A percentile compares a stretch with the other conserved stretches of the same genome.
These are phyloP conservation scores for Termitomyces sp. DNA, from an alignment of 1,284 basidiomycete species.

Conservation along the genomic window DNA sequence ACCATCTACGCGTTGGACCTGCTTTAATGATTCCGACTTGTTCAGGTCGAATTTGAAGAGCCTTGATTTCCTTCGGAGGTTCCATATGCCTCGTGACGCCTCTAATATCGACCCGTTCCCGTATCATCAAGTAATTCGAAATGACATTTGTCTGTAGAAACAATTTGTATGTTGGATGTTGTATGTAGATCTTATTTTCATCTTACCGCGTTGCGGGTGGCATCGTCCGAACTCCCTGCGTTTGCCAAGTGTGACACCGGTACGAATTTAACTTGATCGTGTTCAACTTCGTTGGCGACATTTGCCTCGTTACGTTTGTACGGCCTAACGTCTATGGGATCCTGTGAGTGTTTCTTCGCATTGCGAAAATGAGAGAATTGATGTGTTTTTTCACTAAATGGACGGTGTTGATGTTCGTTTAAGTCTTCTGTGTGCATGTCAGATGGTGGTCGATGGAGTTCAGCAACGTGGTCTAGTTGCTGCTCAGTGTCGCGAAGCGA, in stretches of 20 bases:
- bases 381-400: not conserved
- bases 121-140: slow-evolving; percentile 35
- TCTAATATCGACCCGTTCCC: slow-evolving; percentile 71
- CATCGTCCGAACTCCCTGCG: not conserved
- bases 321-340: not conserved
- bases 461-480: slow-evolving; percentile 37
- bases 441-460: slow-evolving; percentile 25
- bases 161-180: no score
- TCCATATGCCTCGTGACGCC: slow-evolving; percentile 56
- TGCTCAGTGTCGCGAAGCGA: slow-evolving; percentile 32
- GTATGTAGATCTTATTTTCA: not conserved
- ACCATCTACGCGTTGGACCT: slow-evolving; percentile 51
- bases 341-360: not conserved
- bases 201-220: not conserved
- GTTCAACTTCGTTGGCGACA: not conserved
- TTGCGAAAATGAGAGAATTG: not conserved
- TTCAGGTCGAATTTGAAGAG: slow-evolving; percentile 48
- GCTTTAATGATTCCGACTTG: slow-evolving; percentile 70
- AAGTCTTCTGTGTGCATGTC: not conserved
- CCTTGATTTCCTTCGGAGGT: slow-evolving; percentile 48
- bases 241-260: not conserved
- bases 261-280: not conserved
- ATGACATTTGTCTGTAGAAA: slow-evolving; percentile 21
- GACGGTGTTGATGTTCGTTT: not conserved
- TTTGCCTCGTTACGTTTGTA: not conserved